Evolutionary conservation across 2,329 filamentous ascomycete genomes (phyloP).

Genomic region (Neocatenulostroma microsporum): DNA sequence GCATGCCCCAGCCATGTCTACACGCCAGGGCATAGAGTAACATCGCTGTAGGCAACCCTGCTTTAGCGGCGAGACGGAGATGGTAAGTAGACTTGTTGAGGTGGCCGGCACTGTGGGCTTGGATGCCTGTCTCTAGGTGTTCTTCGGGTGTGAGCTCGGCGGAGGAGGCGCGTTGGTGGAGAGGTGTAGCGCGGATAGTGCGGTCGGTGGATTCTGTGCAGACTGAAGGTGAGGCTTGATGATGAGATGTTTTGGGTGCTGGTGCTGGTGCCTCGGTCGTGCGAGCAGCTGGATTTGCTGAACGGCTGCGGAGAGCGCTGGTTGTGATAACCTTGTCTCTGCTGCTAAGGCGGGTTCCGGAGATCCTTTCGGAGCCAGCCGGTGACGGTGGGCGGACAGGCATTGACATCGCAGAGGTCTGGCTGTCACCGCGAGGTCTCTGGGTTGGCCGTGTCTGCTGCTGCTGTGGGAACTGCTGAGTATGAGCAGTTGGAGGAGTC

Average conservation of each 20-base stretch:
- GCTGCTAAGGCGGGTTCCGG: slow-evolving; percentile 7
- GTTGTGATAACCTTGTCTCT: slow-evolving; percentile 7
- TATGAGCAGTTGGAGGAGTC: background rate
- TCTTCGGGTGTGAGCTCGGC: slow-evolving; percentile 75
- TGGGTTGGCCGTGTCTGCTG: too few relatives aligned
- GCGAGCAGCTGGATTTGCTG: slow-evolving; percentile 20
- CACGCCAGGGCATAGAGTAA: slow-evolving; percentile 91
- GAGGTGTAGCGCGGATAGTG: slow-evolving; percentile 35
- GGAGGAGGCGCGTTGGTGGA: slow-evolving; percentile 47
- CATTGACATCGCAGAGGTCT: background rate
- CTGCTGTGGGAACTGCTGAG: too few relatives aligned
- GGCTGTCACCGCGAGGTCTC: background rate
- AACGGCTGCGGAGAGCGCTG: slow-evolving; percentile 20
- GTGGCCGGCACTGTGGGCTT: slow-evolving; percentile 78
- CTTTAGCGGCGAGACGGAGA: slow-evolving; percentile 76
- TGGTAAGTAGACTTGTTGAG: slow-evolving; percentile 95
- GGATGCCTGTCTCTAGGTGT: slow-evolving; percentile 82
- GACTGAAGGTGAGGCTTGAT: slow-evolving; percentile 27
- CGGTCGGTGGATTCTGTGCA: slow-evolving; percentile 35
- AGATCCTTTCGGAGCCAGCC: slow-evolving; percentile 8
- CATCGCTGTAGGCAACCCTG: slow-evolving; percentile 88
- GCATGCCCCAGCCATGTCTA: slow-evolving; percentile 96
- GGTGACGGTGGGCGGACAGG: slow-evolving; percentile 8
- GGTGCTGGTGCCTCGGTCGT: too few relatives aligned
- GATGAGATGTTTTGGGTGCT: slow-evolving; percentile 15